Conservation (phyloP, 805 yeast genomes). For the Kodamaea kakaduensis region DNA sequence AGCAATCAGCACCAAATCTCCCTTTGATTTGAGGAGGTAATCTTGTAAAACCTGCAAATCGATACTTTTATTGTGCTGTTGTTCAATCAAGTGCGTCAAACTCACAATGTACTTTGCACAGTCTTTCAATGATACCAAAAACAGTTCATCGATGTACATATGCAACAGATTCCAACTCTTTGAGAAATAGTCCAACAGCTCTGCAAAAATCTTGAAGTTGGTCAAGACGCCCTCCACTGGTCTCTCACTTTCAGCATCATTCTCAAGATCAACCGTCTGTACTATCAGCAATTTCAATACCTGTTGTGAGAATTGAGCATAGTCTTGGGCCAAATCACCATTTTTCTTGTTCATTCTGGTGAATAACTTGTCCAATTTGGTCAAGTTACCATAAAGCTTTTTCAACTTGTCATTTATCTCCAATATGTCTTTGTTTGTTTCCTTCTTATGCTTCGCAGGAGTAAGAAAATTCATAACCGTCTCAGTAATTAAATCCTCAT, state of each 20-base stretch:
- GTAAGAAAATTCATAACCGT: constrained; percentile 92
- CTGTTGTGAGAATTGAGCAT: constrained; percentile 66
- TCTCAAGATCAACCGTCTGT: constrained; percentile 33
- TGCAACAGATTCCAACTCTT: constrained; percentile 41
- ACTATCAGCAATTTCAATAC: constrained; percentile 61
- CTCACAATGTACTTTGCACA: constrained; percentile 64
- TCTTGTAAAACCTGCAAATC: constrained; percentile 85
- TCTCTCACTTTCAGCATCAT: constrained; percentile 12
- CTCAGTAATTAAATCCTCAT: constrained; percentile 81
- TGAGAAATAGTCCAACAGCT: constrained; percentile 33
- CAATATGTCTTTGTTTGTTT: constrained; percentile 61
- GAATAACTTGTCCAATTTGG: constrained; percentile 74
- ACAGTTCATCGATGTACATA: constrained; percentile 67
- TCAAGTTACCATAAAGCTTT: constrained; percentile 78
- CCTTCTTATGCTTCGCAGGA: constrained; percentile 59
- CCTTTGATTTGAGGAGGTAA: constrained; percentile 65
- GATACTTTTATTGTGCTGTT: constrained; percentile 86
- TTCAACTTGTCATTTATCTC: constrained; percentile 75
- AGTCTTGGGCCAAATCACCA: constrained; percentile 68
- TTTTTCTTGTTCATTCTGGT: constrained; percentile 68
- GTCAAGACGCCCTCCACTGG: constrained; percentile 17
- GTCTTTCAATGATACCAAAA: constrained; percentile 78
- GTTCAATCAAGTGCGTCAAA: constrained; percentile 58
- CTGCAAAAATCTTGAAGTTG: constrained; percentile 36
- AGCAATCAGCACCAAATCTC: constrained; percentile 48